Evolutionary conservation across 176 grass and related monocot genomes (phyloP).

Genomic region (Zizania latifolia): DNA sequence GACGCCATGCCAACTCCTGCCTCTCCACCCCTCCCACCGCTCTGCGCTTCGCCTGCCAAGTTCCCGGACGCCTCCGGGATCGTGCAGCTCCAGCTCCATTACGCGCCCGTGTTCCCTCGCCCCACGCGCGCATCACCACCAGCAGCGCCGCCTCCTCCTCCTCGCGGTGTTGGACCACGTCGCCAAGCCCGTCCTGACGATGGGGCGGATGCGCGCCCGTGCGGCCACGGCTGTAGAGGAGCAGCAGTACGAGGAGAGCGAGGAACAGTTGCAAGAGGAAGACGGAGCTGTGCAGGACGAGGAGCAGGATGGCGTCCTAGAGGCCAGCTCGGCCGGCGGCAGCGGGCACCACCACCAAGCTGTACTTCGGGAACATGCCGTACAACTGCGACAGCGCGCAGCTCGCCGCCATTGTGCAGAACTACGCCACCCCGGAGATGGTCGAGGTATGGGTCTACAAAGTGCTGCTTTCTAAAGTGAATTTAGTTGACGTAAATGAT

Average conservation of each 20-base stretch:
- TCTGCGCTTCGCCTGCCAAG: slow-evolving; percentile 11
- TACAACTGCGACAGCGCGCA: slow-evolving; percentile 95
- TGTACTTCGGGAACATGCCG: slow-evolving; percentile 90
- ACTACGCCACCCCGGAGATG: slow-evolving; percentile 82
- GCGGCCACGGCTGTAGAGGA: slow-evolving; percentile 39
- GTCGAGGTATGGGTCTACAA: slow-evolving; percentile 54
- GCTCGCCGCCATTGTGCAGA: slow-evolving; percentile 80
- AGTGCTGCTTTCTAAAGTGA: neutral
- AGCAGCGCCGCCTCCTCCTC: neutral
- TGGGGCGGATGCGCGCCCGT: neutral
- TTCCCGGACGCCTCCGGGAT: neutral
- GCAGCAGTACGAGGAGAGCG: neutral
- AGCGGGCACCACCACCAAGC: slow-evolving; percentile 43
- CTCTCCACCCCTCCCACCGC: slow-evolving; percentile 43
- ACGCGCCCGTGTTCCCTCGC: neutral
- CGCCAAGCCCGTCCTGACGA: neutral
- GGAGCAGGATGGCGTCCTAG: neutral
- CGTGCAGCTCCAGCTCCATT: slow-evolving; percentile 4
- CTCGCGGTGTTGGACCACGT: neutral
- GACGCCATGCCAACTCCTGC: slow-evolving; percentile 48
- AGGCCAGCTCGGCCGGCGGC: neutral
- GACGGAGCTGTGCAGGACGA: slow-evolving; percentile 11
- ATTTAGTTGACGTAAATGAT: too few species aligned
- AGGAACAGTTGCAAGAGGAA: slow-evolving; percentile 30
- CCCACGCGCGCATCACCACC: neutral